phyloP scores from a whole-genome alignment of 371 early-diverging fungal genomes.

The Lichtheimia hyalospora region DNA sequence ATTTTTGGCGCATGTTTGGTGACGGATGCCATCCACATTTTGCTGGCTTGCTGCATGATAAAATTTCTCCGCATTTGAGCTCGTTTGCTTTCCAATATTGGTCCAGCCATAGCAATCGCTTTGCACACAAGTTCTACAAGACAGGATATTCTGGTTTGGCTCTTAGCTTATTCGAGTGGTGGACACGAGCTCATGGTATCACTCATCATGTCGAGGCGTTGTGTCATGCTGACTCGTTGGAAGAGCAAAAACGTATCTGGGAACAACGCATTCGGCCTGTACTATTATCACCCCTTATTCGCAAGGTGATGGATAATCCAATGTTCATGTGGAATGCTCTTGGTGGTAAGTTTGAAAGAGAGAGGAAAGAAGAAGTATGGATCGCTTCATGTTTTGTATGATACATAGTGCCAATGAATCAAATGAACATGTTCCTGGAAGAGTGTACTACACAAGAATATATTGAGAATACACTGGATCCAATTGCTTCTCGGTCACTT shows the following conservation, averaged over 20 bases:
- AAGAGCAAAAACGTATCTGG: slow-evolving; percentile 70
- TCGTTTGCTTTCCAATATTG: slow-evolving; percentile 80
- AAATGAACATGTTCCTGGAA: slow-evolving; percentile 82
- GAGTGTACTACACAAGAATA: slow-evolving; percentile 81
- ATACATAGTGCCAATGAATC: slow-evolving; percentile 76
- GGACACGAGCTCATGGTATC: slow-evolving; percentile 62
- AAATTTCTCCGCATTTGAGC: slow-evolving; percentile 73
- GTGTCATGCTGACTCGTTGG: slow-evolving; percentile 55
- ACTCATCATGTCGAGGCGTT: slow-evolving; percentile 57
- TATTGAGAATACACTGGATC: slow-evolving; percentile 80
- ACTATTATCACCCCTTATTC: slow-evolving; percentile 65
- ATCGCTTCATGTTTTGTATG: not conserved
- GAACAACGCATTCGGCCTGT: slow-evolving; percentile 60
- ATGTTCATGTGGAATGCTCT: slow-evolving; percentile 86
- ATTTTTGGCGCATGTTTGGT: slow-evolving; percentile 85
- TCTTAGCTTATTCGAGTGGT: slow-evolving; percentile 66
- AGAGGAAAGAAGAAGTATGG: not conserved
- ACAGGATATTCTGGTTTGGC: slow-evolving; percentile 87
- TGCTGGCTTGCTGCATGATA: slow-evolving; percentile 58
- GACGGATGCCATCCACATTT: slow-evolving; percentile 70
- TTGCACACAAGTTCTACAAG: slow-evolving; percentile 73
- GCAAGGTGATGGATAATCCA: slow-evolving; percentile 70
- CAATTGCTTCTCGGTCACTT: slow-evolving; percentile 63
- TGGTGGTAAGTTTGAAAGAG: slow-evolving; percentile 46
- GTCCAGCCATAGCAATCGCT: slow-evolving; percentile 60